Evolutionary conservation across 768 basidiomycete species (phyloP).

Genomic region (Mrakia frigida): DNA sequence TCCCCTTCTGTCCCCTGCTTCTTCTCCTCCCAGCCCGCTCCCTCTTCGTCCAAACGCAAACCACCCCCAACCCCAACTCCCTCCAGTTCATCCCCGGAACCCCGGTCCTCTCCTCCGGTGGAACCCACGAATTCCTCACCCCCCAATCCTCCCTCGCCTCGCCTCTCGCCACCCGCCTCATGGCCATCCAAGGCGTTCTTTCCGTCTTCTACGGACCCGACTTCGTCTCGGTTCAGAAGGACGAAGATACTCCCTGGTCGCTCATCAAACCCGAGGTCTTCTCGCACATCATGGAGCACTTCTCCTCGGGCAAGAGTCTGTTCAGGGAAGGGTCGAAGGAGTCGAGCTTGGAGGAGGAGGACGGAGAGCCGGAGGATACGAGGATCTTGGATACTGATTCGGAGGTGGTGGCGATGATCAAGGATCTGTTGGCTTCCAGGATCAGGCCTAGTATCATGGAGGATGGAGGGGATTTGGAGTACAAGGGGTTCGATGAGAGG

Average conservation of each 20-base stretch:
- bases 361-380: constrained; percentile 61
- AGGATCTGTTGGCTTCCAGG: constrained; percentile 89
- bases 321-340: constrained; percentile 54
- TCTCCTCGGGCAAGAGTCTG: constrained; percentile 80
- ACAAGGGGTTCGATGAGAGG: constrained; percentile 77
- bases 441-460: constrained; percentile 98
- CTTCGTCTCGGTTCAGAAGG: constrained; percentile 92
- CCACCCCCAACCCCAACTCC: constrained; percentile 94
- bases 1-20: background rate
- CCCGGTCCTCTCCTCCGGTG: constrained; percentile 77
- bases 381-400: constrained; percentile 88
- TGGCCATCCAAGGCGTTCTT: constrained; percentile 88
- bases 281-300: constrained; percentile 92
- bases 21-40: constrained; percentile 14
- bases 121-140: constrained; percentile 85
- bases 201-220: constrained; percentile 94
- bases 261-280: constrained; percentile 96
- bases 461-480: constrained; percentile 97
- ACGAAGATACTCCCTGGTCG: constrained; percentile 69
- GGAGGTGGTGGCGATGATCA: constrained; percentile 98
- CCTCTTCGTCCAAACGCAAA: constrained; percentile 89
- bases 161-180: constrained; percentile 86
- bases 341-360: constrained; percentile 50
- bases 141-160: constrained; percentile 79
- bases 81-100: constrained; percentile 96